Evolutionary conservation across 2,329 filamentous ascomycete genomes (phyloP).

Genomic region (Furcasterigmium sp.): DNA sequence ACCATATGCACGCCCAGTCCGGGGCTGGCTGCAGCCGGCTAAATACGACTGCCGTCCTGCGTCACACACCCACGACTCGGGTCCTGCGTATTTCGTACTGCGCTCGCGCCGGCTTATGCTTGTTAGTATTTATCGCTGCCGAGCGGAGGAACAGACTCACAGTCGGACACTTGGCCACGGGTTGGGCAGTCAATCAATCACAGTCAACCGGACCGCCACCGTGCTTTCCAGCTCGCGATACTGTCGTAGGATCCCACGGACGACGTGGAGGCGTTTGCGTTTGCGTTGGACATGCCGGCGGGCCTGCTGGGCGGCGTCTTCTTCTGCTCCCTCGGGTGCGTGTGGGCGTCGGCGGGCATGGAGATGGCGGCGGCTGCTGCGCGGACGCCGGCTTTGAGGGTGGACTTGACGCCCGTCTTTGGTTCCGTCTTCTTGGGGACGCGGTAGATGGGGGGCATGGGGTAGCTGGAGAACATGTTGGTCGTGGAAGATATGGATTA

Average conservation of each 20-base stretch:
- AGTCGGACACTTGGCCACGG: background rate
- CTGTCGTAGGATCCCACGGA: background rate
- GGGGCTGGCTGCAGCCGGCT: no score
- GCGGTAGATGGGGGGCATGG: background rate
- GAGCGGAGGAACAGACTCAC: background rate
- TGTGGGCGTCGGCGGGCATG: background rate
- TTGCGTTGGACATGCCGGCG: no score
- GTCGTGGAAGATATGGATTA: background rate
- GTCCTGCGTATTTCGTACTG: background rate
- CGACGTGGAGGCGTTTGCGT: background rate
- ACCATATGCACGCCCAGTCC: no score
- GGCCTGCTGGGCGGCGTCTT: no score
- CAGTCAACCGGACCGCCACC: no score
- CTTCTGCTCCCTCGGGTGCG: no score
- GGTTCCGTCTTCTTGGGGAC: background rate
- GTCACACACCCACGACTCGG: background rate
- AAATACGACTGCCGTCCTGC: background rate
- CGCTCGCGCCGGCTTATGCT: background rate
- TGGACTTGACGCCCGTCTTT: background rate
- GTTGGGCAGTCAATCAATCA: no score
- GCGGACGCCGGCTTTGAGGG: background rate
- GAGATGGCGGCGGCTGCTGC: background rate
- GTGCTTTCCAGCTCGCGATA: background rate
- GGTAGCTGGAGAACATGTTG: background rate
- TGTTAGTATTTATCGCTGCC: background rate